Evolutionary conservation across 768 basidiomycete species (phyloP).

Genomic region (Auricularia sp.): DNA sequence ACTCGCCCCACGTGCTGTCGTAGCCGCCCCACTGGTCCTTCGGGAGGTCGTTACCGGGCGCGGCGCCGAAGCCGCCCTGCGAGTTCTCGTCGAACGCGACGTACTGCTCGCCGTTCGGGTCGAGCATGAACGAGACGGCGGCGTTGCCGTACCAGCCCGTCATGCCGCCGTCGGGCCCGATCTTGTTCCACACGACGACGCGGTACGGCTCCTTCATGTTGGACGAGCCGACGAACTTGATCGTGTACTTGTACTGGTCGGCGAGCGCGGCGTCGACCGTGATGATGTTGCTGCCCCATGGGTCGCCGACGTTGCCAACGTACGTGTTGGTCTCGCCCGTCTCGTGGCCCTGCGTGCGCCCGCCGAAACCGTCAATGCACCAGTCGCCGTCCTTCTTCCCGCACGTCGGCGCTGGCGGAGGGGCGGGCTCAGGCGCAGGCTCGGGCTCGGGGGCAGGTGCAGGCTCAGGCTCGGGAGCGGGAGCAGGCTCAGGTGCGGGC

Average conservation of each 20-base stretch:
- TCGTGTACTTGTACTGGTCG: conserved; percentile 2
- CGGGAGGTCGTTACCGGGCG: not conserved
- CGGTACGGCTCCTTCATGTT: not conserved
- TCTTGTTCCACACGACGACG: conserved; percentile 1
- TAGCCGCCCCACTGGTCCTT: conserved; percentile 2
- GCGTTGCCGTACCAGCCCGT: conserved; percentile 1
- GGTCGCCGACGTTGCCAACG: conserved; percentile 1
- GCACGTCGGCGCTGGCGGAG: not conserved
- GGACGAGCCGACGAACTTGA: conserved; percentile 1
- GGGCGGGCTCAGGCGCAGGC: not conserved
- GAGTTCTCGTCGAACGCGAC: conserved; percentile 2
- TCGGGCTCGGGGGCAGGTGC: not conserved
- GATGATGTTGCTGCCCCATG: conserved; percentile 2
- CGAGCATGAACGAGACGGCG: not conserved
- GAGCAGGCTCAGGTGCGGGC: not conserved
- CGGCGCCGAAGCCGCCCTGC: not conserved
- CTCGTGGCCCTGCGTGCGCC: not conserved
- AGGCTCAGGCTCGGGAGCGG: not conserved
- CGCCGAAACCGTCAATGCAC: not conserved
- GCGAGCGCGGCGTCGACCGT: not conserved
- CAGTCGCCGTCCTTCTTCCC: not conserved
- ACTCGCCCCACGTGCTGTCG: conserved; percentile 1
- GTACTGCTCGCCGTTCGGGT: not conserved
- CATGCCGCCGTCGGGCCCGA: not conserved
- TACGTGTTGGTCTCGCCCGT: not conserved